phyloP scores from a whole-genome alignment of 2,329 filamentous ascomycete genomes.

The Zasmidium angulare region DNA sequence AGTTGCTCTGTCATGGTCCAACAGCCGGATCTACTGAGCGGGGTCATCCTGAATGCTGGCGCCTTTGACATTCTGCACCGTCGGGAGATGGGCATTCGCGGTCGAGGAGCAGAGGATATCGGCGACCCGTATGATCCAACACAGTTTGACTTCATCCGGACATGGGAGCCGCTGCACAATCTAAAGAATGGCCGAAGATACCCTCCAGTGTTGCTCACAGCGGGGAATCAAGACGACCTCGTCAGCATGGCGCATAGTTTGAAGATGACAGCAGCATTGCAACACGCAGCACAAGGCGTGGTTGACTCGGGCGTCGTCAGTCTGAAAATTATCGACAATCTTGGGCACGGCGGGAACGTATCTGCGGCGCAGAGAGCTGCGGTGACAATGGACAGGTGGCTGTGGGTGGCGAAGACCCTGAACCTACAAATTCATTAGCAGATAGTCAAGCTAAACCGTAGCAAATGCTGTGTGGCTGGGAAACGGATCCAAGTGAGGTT shows the following conservation, averaged over 20 bases:
- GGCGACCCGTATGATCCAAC: background rate
- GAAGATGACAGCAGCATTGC: background rate
- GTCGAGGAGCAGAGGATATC: background rate
- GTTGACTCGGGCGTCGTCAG: background rate
- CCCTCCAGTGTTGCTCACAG: background rate
- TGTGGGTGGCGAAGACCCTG: background rate
- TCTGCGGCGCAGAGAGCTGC: background rate
- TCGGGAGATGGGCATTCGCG: background rate
- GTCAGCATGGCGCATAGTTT: slow-evolving; percentile 1
- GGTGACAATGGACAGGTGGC: background rate
- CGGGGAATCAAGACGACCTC: background rate
- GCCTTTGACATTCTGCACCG: background rate
- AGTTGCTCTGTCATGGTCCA: background rate
- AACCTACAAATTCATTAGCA: background rate
- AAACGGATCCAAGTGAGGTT: background rate
- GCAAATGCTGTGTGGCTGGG: background rate
- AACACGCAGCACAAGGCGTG: background rate
- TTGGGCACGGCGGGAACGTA: background rate
- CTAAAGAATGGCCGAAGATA: background rate
- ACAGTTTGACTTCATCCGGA: background rate
- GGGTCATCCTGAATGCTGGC: background rate
- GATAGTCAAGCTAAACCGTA: background rate
- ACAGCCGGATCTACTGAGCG: background rate
- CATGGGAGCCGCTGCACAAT: background rate
- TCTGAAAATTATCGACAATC: background rate